Conservation (phyloP, 257 asterid genomes). For the Haberlea rhodopensis region DNA sequence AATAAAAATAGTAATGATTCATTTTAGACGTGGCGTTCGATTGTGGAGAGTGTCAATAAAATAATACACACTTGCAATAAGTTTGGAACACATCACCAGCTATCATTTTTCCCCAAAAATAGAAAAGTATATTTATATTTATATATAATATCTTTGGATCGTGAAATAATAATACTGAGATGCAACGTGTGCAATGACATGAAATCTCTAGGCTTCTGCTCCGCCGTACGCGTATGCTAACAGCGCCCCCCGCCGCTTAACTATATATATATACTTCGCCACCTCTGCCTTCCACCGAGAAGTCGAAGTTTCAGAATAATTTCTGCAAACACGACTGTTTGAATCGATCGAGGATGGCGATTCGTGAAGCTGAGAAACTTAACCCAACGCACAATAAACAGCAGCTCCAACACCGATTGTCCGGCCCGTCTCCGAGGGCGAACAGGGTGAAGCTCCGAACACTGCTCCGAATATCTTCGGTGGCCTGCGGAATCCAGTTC, state of each 20-base stretch:
- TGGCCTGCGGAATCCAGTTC: constrained; percentile 91
- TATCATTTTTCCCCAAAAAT: no score
- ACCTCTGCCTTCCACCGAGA: no score
- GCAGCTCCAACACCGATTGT: not conserved
- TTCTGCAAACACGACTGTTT: no score
- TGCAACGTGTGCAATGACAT: not conserved
- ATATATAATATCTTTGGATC: no score
- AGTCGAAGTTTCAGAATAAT: no score
- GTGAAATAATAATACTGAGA: not conserved
- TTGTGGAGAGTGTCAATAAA: no score
- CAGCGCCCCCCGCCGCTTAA: not conserved
- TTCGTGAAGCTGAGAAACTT: constrained; percentile 10
- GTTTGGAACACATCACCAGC: no score
- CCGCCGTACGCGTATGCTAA: not conserved
- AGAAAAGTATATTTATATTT: no score
- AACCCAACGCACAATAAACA: not conserved
- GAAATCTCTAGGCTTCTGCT: not conserved
- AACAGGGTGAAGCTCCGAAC: constrained; percentile 43
- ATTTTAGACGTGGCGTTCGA: no score
- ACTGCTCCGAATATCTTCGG: constrained; percentile 71
- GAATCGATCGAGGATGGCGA: constrained; percentile 10
- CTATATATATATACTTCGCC: no score
- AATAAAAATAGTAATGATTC: no score
- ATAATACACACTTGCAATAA: no score
- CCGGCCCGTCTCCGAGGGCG: not conserved